Evolutionary conservation across 306 rosid species (phyloP), one percentile per base, ranked within the genome.

Genomic region (Neltuma alba): DNA sequence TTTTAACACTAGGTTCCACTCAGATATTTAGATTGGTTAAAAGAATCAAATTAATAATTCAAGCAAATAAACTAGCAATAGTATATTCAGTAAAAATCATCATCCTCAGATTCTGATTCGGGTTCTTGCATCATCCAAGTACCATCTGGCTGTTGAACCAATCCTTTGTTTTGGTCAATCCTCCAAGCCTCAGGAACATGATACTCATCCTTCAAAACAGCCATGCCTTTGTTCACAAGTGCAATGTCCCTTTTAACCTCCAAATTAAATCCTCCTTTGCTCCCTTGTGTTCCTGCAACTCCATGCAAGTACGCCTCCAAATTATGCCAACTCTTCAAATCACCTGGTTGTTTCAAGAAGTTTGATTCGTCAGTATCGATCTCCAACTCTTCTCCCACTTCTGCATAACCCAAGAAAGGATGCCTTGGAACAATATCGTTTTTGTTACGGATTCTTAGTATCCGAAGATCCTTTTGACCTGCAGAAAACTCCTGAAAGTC

Each of bases 251-350:
- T 89, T 25, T 74, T 58, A 6, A 91, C 87, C 44, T 81, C 66
- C 7, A 61, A 61, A 1, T 28, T 61, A 31, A 61, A 61, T 28
- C 66, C 66, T 61, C 66, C 38, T 40, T 55, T 60, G 4, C 34
- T 60, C 76, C 94, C 97, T 27, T 87, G 91, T 2, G 91, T 86
- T 36, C 98, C 97, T 2, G 97, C 97, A 25, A 91, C 82, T 44
- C 98, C 94, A 76, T 93, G 97, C 85, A 93, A 67, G 36, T 93
- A 83, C 37, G 30, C 92, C 78, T 91, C 93, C 89, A 93, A 25
- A 75, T 89, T 88, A 84, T 93, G 98, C 81, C 88, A 50, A 70
- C 50, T 84, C 36, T 61, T 61, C 38, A 61, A 6, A 34, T 23
- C 21, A 73, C 23, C 66, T 2, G 38, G 66, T 20, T 80, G 79